Evolutionary conservation across 345 rosid species (phyloP), one percentile per base, ranked within the genome.

Genomic region (Syzygium aromaticum): DNA sequence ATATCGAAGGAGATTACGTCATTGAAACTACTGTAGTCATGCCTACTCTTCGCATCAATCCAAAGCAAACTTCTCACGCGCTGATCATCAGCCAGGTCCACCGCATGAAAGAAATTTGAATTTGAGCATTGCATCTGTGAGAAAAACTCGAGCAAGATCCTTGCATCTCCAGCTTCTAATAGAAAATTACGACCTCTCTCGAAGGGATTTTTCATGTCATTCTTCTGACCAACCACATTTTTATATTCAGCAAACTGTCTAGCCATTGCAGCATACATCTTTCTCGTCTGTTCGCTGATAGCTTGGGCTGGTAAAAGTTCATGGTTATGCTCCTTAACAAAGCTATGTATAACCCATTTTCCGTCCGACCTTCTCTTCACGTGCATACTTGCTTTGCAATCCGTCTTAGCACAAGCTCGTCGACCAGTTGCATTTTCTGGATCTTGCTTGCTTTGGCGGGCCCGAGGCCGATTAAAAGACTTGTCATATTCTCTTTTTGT

Each of bases 331-430:
- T 94, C 94, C 92, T 94, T 94, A 51, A 93, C 89, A 85, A 94
- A 92, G 87, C 89, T 89, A 88, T 94, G 95, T 73, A 94, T 93
- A 38, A 93, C 91, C 95, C 95, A 94, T 85, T 94, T 94, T 52
- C 95, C 95, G 64, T 94, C 95, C 16, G 85, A 77, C 89, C 92
- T 92, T 90, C 95, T 92, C 91, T 94, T 94, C 89, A 94, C 95
- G 87, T 94, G 95, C 95, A 94, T 94, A 87, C 95, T 93, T 59
- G 95, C 95, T 88, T 94, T 94, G 92, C 95, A 94, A 87, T 94
- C 94, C 10, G 95, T 94, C 91, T 94, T 94, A 54, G 90, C 88
- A 89, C 94, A 90, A 82, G 92, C 90, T 54, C 95, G 89, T 83
- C 95, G 89, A 61, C 95, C 90, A 56, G 92, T 92, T 28, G 92